A percentile compares a stretch with the other conserved stretches of the same genome.
Evolutionary conservation across 1,284 basidiomycete genomes (phyloP).

Genomic region (Gomphus bonarii): DNA sequence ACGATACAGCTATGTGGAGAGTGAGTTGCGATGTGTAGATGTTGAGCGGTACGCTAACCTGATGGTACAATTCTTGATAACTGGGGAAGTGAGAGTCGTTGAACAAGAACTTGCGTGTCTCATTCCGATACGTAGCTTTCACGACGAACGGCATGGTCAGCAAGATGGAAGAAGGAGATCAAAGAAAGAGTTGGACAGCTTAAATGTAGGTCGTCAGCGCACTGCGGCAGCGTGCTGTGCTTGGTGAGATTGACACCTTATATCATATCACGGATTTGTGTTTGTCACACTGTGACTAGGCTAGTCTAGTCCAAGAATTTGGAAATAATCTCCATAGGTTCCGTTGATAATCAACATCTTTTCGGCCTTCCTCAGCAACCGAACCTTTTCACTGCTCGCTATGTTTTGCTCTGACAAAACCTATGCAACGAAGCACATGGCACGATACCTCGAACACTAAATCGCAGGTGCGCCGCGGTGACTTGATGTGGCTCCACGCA

Average conservation of each 20-base stretch:
- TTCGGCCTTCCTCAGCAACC: too few relatives aligned
- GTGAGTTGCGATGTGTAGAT: constrained; percentile 7
- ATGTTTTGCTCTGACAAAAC: too few relatives aligned
- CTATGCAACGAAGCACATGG: too few relatives aligned
- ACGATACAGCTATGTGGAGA: constrained; percentile 43
- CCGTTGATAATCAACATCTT: too few relatives aligned
- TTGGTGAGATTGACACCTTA: background rate
- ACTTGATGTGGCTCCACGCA: too few relatives aligned
- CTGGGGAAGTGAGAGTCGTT: constrained; percentile 31
- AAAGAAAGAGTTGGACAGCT: background rate
- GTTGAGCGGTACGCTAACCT: constrained; percentile 24
- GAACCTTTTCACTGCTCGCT: too few relatives aligned
- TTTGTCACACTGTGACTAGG: too few relatives aligned
- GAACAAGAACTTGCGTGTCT: constrained; percentile 40
- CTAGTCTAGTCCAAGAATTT: too few relatives aligned
- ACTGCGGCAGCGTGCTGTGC: background rate
- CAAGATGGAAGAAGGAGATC: background rate
- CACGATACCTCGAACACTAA: too few relatives aligned
- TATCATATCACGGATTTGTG: background rate
- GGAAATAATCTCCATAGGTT: too few relatives aligned
- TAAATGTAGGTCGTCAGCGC: background rate
- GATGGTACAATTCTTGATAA: constrained; percentile 30
- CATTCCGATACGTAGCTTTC: constrained; percentile 42
- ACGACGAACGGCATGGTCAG: constrained; percentile 37
- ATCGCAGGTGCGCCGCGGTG: too few relatives aligned